These are phyloP conservation scores for Agrocybe pediades DNA, from an alignment of 768 basidiomycete species.

Conservation along the genomic window DNA sequence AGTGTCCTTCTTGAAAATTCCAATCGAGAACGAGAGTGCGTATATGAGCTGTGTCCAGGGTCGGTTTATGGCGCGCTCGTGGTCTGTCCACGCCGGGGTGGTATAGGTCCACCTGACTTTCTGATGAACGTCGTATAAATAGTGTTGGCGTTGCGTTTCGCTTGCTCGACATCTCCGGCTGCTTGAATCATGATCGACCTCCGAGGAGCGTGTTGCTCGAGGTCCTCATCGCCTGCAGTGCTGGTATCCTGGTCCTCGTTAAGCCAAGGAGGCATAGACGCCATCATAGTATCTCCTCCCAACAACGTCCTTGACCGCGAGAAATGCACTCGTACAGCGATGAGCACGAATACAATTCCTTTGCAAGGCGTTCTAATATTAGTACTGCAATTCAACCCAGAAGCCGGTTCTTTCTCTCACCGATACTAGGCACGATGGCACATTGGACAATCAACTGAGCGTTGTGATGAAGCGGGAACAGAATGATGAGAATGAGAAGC, in stretches of 20 bases:
- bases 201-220: slow-evolving; percentile 2
- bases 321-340: slow-evolving; percentile 29
- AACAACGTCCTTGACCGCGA: slow-evolving; percentile 18
- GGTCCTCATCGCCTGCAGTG: not conserved
- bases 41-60: not conserved
- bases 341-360: slow-evolving; percentile 33
- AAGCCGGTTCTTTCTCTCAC: slow-evolving; percentile 14
- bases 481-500: slow-evolving; percentile 26
- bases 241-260: slow-evolving; percentile 8
- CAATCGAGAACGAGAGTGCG: no score
- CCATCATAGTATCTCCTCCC: slow-evolving; percentile 13
- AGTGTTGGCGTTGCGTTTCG: not conserved
- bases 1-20: not conserved
- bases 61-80: slow-evolving; percentile 6
- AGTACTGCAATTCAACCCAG: not conserved
- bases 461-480: slow-evolving; percentile 24
- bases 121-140: not conserved
- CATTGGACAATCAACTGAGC: slow-evolving; percentile 27
- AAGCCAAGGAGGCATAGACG: slow-evolving; percentile 21
- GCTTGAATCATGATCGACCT: not conserved
- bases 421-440: slow-evolving; percentile 29
- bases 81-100: not conserved
- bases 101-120: not conserved
- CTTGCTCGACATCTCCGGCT: not conserved
- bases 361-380: not conserved